A percentile compares a stretch with the other conserved stretches of the same genome.
phyloP scores from a whole-genome alignment of 768 basidiomycete genomes.

The Cystobasidium tubakii region DNA sequence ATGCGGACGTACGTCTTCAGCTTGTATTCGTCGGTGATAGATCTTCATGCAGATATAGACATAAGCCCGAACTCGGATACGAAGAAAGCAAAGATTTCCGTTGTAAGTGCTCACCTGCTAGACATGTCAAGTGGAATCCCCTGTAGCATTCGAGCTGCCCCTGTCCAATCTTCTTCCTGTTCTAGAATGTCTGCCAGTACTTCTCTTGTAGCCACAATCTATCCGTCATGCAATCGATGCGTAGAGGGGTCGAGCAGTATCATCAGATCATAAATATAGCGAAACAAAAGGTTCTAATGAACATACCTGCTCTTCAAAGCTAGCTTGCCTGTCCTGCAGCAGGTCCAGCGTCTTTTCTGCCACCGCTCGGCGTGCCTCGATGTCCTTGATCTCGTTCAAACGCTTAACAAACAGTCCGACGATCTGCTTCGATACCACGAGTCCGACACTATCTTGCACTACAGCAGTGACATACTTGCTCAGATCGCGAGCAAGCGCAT shows the following conservation, averaged over 20 bases:
- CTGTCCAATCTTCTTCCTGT: conserved; percentile 84
- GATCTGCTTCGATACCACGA: conserved; percentile 82
- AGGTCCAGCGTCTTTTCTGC: conserved; percentile 68
- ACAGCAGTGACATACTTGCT: conserved; percentile 71
- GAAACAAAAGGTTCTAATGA: too few species aligned
- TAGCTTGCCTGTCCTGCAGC: conserved; percentile 72
- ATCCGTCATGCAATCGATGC: conserved; percentile 8
- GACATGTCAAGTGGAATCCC: conserved; percentile 85
- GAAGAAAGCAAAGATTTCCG: conserved; percentile 2
- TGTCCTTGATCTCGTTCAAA: conserved; percentile 53
- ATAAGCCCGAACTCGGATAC: too few species aligned
- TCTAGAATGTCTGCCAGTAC: conserved; percentile 88
- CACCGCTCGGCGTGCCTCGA: conserved; percentile 62
- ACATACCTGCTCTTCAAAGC: conserved; percentile 89
- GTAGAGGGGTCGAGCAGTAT: not conserved
- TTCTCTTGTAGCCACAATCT: conserved; percentile 78
- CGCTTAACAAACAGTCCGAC: conserved; percentile 73
- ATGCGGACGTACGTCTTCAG: conserved; percentile 87
- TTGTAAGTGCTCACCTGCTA: conserved; percentile 60
- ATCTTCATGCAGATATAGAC: conserved; percentile 49
- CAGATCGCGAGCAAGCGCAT: conserved; percentile 54
- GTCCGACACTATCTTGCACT: conserved; percentile 67
- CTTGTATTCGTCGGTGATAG: conserved; percentile 74
- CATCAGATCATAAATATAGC: too few species aligned
- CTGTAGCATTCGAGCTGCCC: conserved; percentile 84